Evolutionary conservation across 371 early-diverging fungal genomes (phyloP), one percentile per base, ranked within the genome.

Genomic region (Actinomucor elegans): DNA sequence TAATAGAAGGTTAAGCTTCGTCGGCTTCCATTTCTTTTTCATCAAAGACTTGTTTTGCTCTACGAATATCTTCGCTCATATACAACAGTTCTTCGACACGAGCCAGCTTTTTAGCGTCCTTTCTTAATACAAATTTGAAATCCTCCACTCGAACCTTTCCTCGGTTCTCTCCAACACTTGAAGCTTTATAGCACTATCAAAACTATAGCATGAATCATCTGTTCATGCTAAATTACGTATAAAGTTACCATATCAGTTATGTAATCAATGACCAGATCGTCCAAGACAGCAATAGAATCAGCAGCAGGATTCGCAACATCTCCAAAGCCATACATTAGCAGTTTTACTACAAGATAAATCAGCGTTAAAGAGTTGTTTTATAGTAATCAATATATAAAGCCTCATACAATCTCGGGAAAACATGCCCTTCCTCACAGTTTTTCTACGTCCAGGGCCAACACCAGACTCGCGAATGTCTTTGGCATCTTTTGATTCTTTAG

Each of bases 271-370:
- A 99, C 81, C 63, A 98, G 81, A 52, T 97, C 96, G 48, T 99
- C 98, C 75, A 99, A 79, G 2, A 95, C 85, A 14, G 93, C 91
- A 17, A 92, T 92, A 17, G 97, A 90, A 64, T 99, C 99, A 0
- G 87, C 71, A 3, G 89, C 79, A n/a, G 99, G 96, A 56, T 91
- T 85, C n/a, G 78, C 76, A 12, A 88, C 90, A 73, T 99, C 99
- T 18, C 99, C 99, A 73, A 93, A 97, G 18, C 97, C 99, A 74
- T 94, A 99, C 94, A 99, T 94, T 66, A 99, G 77, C 46, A 84
- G 69, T 54, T 90, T 81, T 42, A 96, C 89, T 86, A 48, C 1
- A 42, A 21, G 11, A 42, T 15, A n/a, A 47, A 31, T 53, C 2
- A 40, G n/a, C 11, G 5, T 45, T n/a, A 11, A n/a, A n/a, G n/a